Evolutionary conservation across 2,329 filamentous ascomycete genomes (phyloP), one percentile per base, ranked within the genome.

Genomic region (Fusarium foetens): DNA sequence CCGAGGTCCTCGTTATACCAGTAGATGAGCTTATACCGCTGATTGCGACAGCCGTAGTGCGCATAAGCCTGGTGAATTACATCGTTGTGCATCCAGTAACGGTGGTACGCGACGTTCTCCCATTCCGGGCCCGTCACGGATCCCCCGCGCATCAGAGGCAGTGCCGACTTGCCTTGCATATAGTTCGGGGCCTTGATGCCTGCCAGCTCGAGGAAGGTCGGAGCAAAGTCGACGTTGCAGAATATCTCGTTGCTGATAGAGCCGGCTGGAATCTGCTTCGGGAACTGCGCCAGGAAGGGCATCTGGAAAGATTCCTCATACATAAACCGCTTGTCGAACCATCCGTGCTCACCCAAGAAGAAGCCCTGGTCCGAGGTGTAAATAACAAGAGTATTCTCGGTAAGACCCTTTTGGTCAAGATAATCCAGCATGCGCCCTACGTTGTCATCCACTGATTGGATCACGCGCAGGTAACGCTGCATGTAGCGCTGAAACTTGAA

Each of bases 241-340:
- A 88, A 81, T 25, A 87, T 87, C 66, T 87, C 85, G 58, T 84
- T 73, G 66, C 81, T 85, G 0, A 86, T 77, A 0, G 77, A 79
- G 1, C 80, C 0, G 82, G 63, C 3, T 58, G 46, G 61, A 88
- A 48, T 86, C 55, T 81, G 80, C 0, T 55, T 66, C 0, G 86
- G 86, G 51, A 85, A 86, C 0, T 84, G 81, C 13, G 86, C 80
- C 7, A 88, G 73, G 52, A 88, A 86, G 0, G 86, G 86, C 86
- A 88, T 88, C 76, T 88, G 86, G 78, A 88, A 88, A 19, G 80
- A 83, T 75, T 88, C 85, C 68, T 89, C 86, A 76, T 88, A 88
- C 84, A 88, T 88, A 76, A 88, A 88, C 6, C 86, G 83, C 77
- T 88, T 88, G 75, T 88, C 87, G 71, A 88, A 88, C 86, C 86